Conservation (phyloP, 768 basidiomycete genomes). For the Rhodotorula graminis region DNA sequence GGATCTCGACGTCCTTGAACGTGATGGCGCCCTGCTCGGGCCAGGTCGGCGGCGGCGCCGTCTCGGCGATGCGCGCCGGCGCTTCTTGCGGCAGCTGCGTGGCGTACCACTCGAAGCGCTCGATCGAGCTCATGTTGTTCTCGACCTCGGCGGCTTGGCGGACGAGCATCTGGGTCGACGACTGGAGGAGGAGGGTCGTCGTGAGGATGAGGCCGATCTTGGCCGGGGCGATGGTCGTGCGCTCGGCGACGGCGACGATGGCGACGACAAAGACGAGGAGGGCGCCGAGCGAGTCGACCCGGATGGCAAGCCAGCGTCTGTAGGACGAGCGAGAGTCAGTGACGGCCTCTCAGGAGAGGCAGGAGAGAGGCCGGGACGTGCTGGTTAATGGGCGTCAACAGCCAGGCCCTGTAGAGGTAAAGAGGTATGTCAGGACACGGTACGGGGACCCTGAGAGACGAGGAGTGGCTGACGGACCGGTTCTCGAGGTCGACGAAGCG, state of each 20-base stretch:
- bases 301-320: constrained; percentile 40
- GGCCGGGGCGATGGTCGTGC: constrained; percentile 12
- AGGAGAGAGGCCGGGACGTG: constrained; percentile 45
- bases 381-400: constrained; percentile 79
- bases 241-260: constrained; percentile 24
- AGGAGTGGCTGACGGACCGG: constrained; percentile 72
- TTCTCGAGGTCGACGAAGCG: constrained; percentile 77
- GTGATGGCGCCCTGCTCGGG: constrained; percentile 13
- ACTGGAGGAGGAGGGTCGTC: not conserved
- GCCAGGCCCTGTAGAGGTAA: constrained; percentile 67
- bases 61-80: constrained; percentile 60
- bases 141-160: constrained; percentile 63
- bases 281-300: constrained; percentile 16
- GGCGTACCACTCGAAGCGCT: constrained; percentile 70
- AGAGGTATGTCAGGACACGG: not conserved
- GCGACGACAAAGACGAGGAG: constrained; percentile 29
- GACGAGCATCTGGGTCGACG: constrained; percentile 21
- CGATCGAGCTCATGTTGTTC: constrained; percentile 70
- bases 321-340: too few relatives aligned
- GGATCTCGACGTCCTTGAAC: constrained; percentile 56
- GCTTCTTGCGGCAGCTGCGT: constrained; percentile 60
- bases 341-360: too few relatives aligned
- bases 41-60: constrained; percentile 52
- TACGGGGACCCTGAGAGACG: too few relatives aligned
- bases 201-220: constrained; percentile 25